Evolutionary conservation across 2,329 filamentous ascomycete genomes (phyloP).

Genomic region (Aspergillus felis): DNA sequence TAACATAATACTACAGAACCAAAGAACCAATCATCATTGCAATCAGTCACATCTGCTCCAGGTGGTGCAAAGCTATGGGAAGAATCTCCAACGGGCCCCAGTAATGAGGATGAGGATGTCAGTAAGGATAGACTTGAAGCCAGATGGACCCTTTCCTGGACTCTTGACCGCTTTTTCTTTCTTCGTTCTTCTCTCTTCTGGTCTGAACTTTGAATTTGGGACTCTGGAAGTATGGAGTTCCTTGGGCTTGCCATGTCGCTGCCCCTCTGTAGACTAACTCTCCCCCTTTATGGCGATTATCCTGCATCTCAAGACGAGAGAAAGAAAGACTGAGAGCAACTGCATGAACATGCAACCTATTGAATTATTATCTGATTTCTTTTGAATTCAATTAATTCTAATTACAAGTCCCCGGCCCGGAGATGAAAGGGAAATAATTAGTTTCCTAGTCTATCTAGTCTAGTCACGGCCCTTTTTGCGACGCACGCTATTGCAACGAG

Average conservation of each 20-base stretch:
- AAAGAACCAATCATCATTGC: slow-evolving; percentile 3
- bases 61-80: slow-evolving; percentile 12
- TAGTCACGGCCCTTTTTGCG: slow-evolving; percentile 12
- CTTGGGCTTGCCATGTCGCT: background rate
- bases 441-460: slow-evolving; percentile 10
- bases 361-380: background rate
- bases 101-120: background rate
- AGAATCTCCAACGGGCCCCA: background rate
- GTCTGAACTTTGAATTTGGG: background rate
- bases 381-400: slow-evolving; percentile 6
- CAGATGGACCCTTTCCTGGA: slow-evolving; percentile 9
- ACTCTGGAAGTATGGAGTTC: background rate
- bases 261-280: background rate
- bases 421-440: slow-evolving; percentile 22
- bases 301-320: background rate
- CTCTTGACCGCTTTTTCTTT: slow-evolving; percentile 16
- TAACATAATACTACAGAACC: background rate
- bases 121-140: slow-evolving; percentile 7
- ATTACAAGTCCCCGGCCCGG: slow-evolving; percentile 15
- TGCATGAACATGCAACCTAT: background rate
- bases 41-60: slow-evolving; percentile 6
- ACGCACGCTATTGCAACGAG: slow-evolving; percentile 15
- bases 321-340: background rate
- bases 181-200: slow-evolving; percentile 1
- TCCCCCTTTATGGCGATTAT: background rate